Evolutionary conservation across 768 basidiomycete species (phyloP), one percentile per base, ranked within the genome.

Genomic region (Mycena crocata): DNA sequence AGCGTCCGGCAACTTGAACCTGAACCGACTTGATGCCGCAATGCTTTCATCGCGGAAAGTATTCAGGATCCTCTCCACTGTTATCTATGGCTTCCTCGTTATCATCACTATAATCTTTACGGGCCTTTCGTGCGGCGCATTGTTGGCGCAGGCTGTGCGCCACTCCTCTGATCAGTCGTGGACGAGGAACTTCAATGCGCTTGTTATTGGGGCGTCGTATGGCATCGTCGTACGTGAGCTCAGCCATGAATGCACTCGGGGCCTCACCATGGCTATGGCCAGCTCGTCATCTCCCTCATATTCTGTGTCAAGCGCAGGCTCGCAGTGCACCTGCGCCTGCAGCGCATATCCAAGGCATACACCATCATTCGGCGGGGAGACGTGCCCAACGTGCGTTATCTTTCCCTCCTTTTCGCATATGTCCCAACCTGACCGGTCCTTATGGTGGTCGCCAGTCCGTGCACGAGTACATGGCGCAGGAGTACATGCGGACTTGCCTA

Each of bases 401-500:
- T 10, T 65, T 58, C 24, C 3, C 26, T 15, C 26, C 8, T 10
- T n/a, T 30, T 13, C 10, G 4, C 50, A 4, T 23, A 9, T 5
- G n/a, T 5, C 28, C 32, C 35, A 12, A 37, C 7, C 21, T 37
- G 34, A 21, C 37, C 65, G 48, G 51, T 46, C 32, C 34, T 26
- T 19, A n/a, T n/a, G n/a, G n/a, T 19, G 9, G 24, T 51, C 71
- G 32, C 40, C 67, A 94, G 92, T 75, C 83, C 8, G 90, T 93
- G 23, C 86, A 88, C 70, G 82, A 85, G 60, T 91, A 90, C 69
- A 86, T 94, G 62, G 81, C 85, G 56, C 90, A 90, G 74, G 93
- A 95, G 73, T 93, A 90, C 75, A 84, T 88, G n/a, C 90, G 93
- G 28, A 81, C 88, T 23, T 93, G 91, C 76, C 79, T 93, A 42